Base-by-base conservation (phyloP, 2,329 filamentous ascomycete species). In the Chaetomium strumarium region DNA sequence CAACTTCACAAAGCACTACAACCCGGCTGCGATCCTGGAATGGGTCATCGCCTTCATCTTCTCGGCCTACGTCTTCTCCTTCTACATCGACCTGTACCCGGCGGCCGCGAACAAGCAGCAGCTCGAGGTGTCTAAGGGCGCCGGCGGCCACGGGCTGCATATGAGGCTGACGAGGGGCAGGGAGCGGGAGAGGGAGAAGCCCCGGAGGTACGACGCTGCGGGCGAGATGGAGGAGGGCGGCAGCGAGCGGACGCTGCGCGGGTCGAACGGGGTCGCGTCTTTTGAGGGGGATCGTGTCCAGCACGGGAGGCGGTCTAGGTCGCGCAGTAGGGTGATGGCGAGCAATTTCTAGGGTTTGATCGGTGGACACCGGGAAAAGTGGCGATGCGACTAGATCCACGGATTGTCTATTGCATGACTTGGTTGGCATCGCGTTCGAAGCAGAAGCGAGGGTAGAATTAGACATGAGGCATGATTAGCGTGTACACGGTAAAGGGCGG, bases 21-120 rank as follows among this genome's bases (percentile, higher is more conserved):
- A 93, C 68, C 70, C 73, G 1, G 89, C 85, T 37, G 93, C 90
- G 6, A 72, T 95, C 48, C 69, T 96, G 31, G 92, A 97, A 72
- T 85, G 81, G 81, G 66, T 81, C 55, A 83, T 96, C 58, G 81
- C 90, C 31, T 83, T 95, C 64, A 76, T 96, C 65, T 96, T 91
- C 72, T 88, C 87, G 49, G 86, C 91, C 65, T 97, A 96, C 72
- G 77, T 95, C 56, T 79, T 92, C 57, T 90, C 86, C 56, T 97
- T 95, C 74, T 79, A 86, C 64, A 77, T 96, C 66, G 92, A 99
- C 71, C 81, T 99, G 46, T 77, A 88, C 58, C 93, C 93, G 0
- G 88, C 89, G 11, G 75, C 86, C 2, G 75, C 79, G 56, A 86
- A 83, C 11, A 66, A 63, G 57, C 48, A 51, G 29, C 50, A 49